Percentiles rank a stretch among this genome's conserved stretches.
phyloP scores from a whole-genome alignment of 2,329 filamentous ascomycete genomes.

The Cordyceps cateniannulata region DNA sequence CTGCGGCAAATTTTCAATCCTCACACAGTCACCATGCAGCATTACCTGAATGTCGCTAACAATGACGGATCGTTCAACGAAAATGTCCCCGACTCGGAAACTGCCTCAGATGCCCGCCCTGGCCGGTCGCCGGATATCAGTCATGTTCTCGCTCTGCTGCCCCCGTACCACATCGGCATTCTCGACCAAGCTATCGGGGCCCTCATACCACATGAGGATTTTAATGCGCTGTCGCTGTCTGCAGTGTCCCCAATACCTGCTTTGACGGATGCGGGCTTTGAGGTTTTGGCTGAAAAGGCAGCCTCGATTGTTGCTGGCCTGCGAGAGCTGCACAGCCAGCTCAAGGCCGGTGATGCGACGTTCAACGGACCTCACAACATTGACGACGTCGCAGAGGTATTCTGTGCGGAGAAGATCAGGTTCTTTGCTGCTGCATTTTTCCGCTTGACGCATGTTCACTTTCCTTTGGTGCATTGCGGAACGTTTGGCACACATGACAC shows the following conservation, averaged over 20 bases:
- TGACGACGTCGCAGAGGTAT: neutral
- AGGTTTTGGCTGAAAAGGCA: neutral
- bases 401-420: neutral
- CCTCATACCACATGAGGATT: neutral
- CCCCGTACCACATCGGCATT: neutral
- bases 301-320: neutral
- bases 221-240: neutral
- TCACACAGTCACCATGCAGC: neutral
- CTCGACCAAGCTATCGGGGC: neutral
- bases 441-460: neutral
- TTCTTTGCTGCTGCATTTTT: neutral
- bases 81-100: neutral
- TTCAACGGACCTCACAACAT: neutral
- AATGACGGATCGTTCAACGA: neutral
- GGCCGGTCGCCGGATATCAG: neutral
- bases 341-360: neutral
- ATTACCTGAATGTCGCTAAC: neutral
- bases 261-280: neutral
- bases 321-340: neutral
- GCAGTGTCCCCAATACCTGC: neutral
- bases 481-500: neutral
- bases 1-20: neutral
- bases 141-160: neutral
- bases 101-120: neutral
- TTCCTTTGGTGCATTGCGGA: neutral